These are phyloP conservation scores for Rubroboletus pulcherrimus DNA, from an alignment of 768 basidiomycete genomes.

Conservation along the genomic window DNA sequence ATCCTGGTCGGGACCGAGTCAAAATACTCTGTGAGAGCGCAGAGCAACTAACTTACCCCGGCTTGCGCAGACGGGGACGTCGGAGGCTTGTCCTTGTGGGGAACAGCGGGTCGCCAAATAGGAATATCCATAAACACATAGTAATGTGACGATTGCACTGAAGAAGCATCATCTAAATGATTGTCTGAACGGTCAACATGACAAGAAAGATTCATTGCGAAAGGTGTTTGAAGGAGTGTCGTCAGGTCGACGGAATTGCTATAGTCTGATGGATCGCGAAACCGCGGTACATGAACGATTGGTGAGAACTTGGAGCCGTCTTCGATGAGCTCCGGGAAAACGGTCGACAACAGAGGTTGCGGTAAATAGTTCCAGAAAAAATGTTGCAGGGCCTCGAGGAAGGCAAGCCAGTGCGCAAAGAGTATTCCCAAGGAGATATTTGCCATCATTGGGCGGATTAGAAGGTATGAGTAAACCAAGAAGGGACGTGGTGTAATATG, in stretches of 20 bases:
- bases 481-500: background rate
- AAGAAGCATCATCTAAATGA: background rate
- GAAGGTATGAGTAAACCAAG: background rate
- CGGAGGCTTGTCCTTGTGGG: background rate
- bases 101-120: background rate
- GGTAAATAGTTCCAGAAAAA: conserved; percentile 8
- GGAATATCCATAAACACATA: background rate
- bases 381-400: conserved; percentile 11
- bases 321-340: conserved; percentile 6
- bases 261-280: background rate
- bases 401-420: conserved; percentile 12
- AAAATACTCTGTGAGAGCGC: background rate
- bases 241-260: background rate
- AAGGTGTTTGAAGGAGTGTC: background rate
- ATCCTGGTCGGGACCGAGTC: conserved; percentile 4
- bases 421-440: conserved; percentile 4
- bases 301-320: background rate
- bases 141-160: background rate
- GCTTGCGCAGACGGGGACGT: no score
- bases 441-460: background rate
- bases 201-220: conserved; percentile 1
- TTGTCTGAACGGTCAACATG: background rate
- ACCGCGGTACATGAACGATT: background rate
- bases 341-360: conserved; percentile 8
- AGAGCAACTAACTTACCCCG: background rate